Conservation (phyloP, 192 early-diverging fungal genomes). For the Diversispora epigaea region DNA sequence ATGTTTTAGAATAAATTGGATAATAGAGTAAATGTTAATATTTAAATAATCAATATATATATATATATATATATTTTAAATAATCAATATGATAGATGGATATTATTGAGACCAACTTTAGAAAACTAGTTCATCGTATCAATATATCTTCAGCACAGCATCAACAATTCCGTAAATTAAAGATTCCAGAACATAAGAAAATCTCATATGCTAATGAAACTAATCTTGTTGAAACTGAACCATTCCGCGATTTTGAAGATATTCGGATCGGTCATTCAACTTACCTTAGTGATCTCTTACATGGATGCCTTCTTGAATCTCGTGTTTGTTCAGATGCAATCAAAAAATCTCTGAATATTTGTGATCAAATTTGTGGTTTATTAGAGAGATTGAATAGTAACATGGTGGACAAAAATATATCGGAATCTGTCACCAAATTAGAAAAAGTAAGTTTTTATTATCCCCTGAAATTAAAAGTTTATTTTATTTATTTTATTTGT, state of each 20-base stretch:
- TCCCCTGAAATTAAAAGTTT: not conserved
- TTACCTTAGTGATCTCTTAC: conserved; percentile 37
- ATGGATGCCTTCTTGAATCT: conserved; percentile 42
- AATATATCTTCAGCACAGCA: conserved; percentile 16
- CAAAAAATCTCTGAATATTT: conserved; percentile 29
- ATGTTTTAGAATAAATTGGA: too few relatives aligned
- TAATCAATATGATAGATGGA: conserved; percentile 37
- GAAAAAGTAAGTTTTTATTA: conserved; percentile 35
- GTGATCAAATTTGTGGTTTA: conserved; percentile 34
- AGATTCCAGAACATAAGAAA: too few relatives aligned
- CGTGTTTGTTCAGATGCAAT: conserved; percentile 29
- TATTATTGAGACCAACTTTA: conserved; percentile 43
- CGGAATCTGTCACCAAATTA: conserved; percentile 25
- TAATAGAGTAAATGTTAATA: too few relatives aligned
- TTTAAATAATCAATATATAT: not conserved
- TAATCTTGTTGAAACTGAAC: not conserved
- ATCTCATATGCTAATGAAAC: not conserved
- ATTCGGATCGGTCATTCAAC: conserved; percentile 40
- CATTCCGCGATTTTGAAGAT: conserved; percentile 41
- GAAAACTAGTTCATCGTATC: conserved; percentile 37
- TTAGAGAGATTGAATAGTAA: conserved; percentile 24
- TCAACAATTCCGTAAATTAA: not conserved
- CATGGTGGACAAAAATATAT: conserved; percentile 13
- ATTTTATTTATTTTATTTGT: conserved; percentile 2
- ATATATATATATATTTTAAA: not conserved